Evolutionary conservation across 1,284 basidiomycete genomes (phyloP), one percentile per base, ranked within the genome.

Genomic region (Ceratobasidium sp.): DNA sequence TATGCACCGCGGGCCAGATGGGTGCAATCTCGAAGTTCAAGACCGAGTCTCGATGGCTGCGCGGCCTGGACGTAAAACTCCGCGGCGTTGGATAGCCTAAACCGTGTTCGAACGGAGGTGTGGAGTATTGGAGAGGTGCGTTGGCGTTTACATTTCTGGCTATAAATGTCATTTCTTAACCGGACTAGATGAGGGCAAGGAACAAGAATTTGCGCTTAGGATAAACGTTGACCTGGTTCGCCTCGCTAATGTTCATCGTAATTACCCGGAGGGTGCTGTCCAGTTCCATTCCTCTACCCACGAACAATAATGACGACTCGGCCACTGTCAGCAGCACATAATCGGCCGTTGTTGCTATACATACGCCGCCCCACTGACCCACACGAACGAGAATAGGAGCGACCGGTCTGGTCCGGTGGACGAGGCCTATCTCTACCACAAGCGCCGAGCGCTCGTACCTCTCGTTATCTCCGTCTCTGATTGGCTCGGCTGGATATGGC

Each of bases 401-500:
- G n/a, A 53, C 49, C 49, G n/a, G 49, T 53, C 20, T 6, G 11
- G 49, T 23, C 49, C 49, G 49, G 49, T 53, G 49, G 42, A 3
- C 49, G 23, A 53, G 20, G 49, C 49, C 35, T 39, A 61, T 61
- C 35, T 23, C 20, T 17, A 39, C 35, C 3, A n/a, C 20, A 69
- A 56, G 60, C 73, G 73, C 73, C 49, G 60, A n/a, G 73, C 61
- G 60, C 13, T 51, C 13, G 49, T 42, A 23, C 37, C 26, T 26
- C 23, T 5, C 53, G 47, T 75, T 75, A 75, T 75, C 73, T 64
- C 61, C 35, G 49, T 37, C 37, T 5, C n/a, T 75, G 73, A 75
- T 75, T 75, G 73, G 73, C 61, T 75, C 73, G 73, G 73, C 51
- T 75, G 26, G 58, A 33, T 3, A 20, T 53, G 61, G 13, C 13